These are phyloP conservation scores for Aspergillus bridgeri DNA, from an alignment of 495 filamentous ascomycete genomes.

Conservation along the genomic window DNA sequence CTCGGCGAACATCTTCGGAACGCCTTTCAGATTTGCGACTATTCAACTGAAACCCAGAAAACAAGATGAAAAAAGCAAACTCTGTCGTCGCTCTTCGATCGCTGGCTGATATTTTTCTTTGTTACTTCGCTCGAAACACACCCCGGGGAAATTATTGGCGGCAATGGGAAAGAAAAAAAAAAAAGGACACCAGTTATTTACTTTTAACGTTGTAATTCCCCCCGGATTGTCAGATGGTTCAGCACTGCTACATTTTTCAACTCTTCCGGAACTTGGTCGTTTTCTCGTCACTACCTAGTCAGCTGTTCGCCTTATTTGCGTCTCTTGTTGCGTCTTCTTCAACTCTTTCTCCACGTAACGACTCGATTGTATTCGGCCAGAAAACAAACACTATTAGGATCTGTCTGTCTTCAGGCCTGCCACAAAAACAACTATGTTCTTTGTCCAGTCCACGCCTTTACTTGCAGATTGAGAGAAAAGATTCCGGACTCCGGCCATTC, in stretches of 20 bases:
- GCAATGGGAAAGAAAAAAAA: constrained; percentile 33
- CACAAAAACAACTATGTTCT: constrained; percentile 8
- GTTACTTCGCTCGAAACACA: constrained; percentile 35
- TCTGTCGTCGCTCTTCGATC: constrained; percentile 38
- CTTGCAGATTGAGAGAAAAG: neutral
- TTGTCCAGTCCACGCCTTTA: neutral
- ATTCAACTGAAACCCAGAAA: constrained; percentile 22
- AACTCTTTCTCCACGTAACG: constrained; percentile 43
- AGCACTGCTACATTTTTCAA: constrained; percentile 43
- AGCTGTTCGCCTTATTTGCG: constrained; percentile 43
- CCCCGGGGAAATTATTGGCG: constrained; percentile 45
- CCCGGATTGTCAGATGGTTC: constrained; percentile 45
- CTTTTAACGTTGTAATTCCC: constrained; percentile 50
- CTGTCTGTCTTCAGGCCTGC: constrained; percentile 13
- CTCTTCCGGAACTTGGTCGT: constrained; percentile 35
- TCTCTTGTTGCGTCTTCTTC: constrained; percentile 30
- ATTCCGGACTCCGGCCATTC: constrained; percentile 19
- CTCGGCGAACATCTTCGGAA: constrained; percentile 29
- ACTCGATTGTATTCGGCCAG: constrained; percentile 46
- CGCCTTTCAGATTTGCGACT: constrained; percentile 32
- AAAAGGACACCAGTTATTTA: constrained; percentile 18
- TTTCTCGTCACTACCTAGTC: constrained; percentile 30
- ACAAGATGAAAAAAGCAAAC: constrained; percentile 13
- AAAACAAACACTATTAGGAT: constrained; percentile 11
- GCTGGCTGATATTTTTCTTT: constrained; percentile 38